Base-by-base conservation (phyloP, 2,329 filamentous ascomycete species). In the Aspergillus sp. region DNA sequence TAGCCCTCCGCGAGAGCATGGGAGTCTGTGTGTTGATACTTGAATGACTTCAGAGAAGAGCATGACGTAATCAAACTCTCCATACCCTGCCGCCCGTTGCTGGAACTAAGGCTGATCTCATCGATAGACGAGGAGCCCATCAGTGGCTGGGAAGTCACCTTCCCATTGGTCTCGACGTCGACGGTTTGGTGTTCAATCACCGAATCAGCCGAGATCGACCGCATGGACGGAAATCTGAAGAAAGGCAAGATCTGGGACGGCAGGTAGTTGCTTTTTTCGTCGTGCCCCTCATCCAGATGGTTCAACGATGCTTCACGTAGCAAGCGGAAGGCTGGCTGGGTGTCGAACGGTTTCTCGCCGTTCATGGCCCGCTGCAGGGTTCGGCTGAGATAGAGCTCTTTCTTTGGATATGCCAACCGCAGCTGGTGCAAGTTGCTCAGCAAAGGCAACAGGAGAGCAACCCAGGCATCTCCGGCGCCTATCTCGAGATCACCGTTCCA, bases 21-120 rank as follows among this genome's bases (percentile, higher is more conserved):
- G 2, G 42, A 41, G 28, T 55, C 51, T 1, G 50, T 52, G 34
- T 55, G 52, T 26, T 55, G 52, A 16, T 55, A 53, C 30, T 53
- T 55, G 35, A 55, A 53, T 1, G 48, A 49, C 3, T 36, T 41
- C 11, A 55, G 32, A 1, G 41, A 35, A 5, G 44, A 29, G 34
- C 52, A 54, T 3, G 42, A 42, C 2, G 38, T 28, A 7, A 55
- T 32, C 14, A 55, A 17, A 1, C 24, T 32, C 11, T 42, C 33
- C 44, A 55, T 51, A 7, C 52, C 51, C 3, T 41, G 31, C 2
- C 43, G 40, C 2, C 47, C 51, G 19, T 47, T 53, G 35, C 52
- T 55, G 5, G 39, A 30, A 3, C 40, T 44, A 8, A 55, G 30
- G 5, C 45, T 45, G 3, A 55, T 52, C 4, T 52, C 43, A 2